Evolutionary conservation across 108 stramenopile genomes (phyloP).

Genomic region (Aurantiochytrium sp.): DNA sequence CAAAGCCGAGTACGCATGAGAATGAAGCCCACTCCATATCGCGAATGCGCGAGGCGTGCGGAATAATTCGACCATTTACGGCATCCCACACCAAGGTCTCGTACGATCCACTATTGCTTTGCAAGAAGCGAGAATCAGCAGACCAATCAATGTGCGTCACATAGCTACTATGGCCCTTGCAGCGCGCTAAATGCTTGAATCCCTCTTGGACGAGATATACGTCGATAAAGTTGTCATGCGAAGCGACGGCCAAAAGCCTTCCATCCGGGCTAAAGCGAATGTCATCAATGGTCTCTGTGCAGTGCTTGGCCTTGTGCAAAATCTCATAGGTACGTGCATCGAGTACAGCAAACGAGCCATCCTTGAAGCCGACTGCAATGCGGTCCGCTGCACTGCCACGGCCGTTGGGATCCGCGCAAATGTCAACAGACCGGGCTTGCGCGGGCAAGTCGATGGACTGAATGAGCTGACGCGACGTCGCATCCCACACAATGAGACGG

Average conservation of each 20-base stretch:
- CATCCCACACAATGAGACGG: conserved; percentile 53
- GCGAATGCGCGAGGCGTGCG: not conserved
- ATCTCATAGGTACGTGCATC: conserved; percentile 18
- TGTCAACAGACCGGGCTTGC: conserved; percentile 41
- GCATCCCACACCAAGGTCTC: conserved; percentile 20
- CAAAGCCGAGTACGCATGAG: conserved; percentile 31
- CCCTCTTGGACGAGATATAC: conserved; percentile 35
- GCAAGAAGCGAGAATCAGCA: conserved; percentile 18
- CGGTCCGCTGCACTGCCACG: not conserved
- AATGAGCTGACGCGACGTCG: conserved; percentile 25
- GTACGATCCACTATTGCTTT: conserved; percentile 22
- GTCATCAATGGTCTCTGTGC: conserved; percentile 33
- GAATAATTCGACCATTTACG: not conserved
- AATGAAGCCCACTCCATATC: conserved; percentile 22
- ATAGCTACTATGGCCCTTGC: conserved; percentile 17
- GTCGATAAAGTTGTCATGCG: conserved; percentile 38
- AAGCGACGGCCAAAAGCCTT: conserved; percentile 35
- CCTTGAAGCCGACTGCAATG: conserved; percentile 55
- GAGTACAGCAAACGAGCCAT: conserved; percentile 23
- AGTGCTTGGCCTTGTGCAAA: conserved; percentile 36
- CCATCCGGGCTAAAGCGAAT: conserved; percentile 38
- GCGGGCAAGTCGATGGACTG: conserved; percentile 20
- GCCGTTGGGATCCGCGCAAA: not conserved
- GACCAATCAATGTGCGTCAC: conserved; percentile 29
- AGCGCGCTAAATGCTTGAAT: not conserved